These are phyloP conservation scores for Stagonosporopsis cucurbitacearum DNA, from an alignment of 2,329 filamentous ascomycete species.

Conservation along the genomic window DNA sequence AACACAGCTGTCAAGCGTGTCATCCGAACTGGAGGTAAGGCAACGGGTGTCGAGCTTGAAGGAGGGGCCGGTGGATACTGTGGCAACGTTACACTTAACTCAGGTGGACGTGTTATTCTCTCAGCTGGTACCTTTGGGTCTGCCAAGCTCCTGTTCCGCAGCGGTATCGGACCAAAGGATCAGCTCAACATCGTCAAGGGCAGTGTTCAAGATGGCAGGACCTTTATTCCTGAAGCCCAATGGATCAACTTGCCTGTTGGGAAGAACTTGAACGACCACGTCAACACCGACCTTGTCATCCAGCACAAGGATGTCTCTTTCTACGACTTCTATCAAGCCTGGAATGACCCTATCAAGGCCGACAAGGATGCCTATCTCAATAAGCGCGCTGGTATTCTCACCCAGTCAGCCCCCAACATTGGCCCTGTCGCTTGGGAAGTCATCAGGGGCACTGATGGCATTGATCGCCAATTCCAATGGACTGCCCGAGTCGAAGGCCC, in stretches of 20 bases:
- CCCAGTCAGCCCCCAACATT: constrained; percentile 71
- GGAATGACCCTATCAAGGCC: constrained; percentile 50
- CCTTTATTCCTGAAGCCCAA: constrained; percentile 52
- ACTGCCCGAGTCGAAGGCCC: constrained; percentile 68
- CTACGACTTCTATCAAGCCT: constrained; percentile 72
- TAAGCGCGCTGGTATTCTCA: constrained; percentile 64
- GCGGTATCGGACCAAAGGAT: constrained; percentile 68
- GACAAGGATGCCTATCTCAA: constrained; percentile 53
- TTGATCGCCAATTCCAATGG: constrained; percentile 69
- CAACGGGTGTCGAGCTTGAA: constrained; percentile 73
- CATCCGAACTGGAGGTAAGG: constrained; percentile 66
- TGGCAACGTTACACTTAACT: constrained; percentile 66
- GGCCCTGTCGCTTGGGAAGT: constrained; percentile 68
- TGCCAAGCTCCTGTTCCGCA: constrained; percentile 71
- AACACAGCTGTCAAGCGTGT: constrained; percentile 72
- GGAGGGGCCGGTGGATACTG: constrained; percentile 65
- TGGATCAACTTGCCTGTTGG: constrained; percentile 62
- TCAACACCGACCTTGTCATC: constrained; percentile 63
- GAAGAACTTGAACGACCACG: constrained; percentile 59
- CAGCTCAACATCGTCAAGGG: constrained; percentile 55
- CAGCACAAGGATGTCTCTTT: constrained; percentile 60
- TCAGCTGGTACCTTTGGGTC: constrained; percentile 74
- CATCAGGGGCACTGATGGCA: constrained; percentile 63
- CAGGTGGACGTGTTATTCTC: constrained; percentile 69
- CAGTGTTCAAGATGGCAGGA: constrained; percentile 51